Percentiles rank a stretch among this genome's conserved stretches.
phyloP scores from a whole-genome alignment of 75 land plant species.

The Pinus albicaulis region DNA sequence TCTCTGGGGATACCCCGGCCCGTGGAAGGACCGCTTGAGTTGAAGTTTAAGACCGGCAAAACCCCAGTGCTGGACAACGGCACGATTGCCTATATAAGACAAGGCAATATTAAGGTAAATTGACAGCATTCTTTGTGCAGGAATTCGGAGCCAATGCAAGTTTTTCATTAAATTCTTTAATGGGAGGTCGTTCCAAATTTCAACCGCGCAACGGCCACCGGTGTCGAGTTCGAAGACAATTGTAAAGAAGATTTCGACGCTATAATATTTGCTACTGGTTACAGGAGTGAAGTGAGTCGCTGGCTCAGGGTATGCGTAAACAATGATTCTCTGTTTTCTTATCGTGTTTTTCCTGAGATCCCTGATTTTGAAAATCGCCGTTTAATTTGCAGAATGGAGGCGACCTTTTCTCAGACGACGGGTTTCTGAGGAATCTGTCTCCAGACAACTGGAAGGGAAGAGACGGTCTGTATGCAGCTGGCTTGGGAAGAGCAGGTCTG shows the following conservation, averaged over 20 bases:
- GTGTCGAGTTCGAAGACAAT: slow-evolving; percentile 21
- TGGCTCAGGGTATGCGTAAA: slow-evolving; percentile 30
- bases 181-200: slow-evolving; percentile 23
- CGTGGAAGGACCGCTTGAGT: slow-evolving; percentile 37
- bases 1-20: slow-evolving; percentile 43
- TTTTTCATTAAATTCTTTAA: background rate
- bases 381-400: slow-evolving; percentile 27
- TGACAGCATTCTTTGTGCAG: background rate
- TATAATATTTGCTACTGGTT: slow-evolving; percentile 33
- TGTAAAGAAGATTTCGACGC: slow-evolving; percentile 11
- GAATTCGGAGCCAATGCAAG: background rate
- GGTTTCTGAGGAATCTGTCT: slow-evolving; percentile 32
- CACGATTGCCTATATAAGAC: slow-evolving; percentile 33
- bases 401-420: slow-evolving; percentile 44
- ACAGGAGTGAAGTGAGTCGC: slow-evolving; percentile 26
- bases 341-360: no score
- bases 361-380: background rate
- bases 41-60: slow-evolving; percentile 28
- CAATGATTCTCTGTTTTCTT: background rate
- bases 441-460: slow-evolving; percentile 75
- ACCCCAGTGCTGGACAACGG: slow-evolving; percentile 62
- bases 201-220: slow-evolving; percentile 4
- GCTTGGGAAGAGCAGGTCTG: slow-evolving; percentile 60
- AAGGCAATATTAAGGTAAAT: slow-evolving; percentile 43
- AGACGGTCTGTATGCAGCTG: slow-evolving; percentile 57